Conservation (phyloP, 1,139 yeast genomes). For the Blastobotrys ciferrii region DNA sequence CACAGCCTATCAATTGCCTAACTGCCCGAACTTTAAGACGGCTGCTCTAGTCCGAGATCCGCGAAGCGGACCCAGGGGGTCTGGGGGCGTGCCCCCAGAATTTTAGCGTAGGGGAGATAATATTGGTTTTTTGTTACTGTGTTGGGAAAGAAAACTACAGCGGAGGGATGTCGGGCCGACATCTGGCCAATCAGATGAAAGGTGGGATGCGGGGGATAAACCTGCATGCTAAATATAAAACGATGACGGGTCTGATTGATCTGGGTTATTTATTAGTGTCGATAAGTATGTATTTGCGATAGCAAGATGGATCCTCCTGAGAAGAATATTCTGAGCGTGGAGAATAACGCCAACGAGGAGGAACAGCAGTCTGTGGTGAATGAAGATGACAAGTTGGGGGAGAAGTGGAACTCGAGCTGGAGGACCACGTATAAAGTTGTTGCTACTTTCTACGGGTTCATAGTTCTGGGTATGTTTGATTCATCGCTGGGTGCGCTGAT, state of each 20-base stretch:
- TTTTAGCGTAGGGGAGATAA: too few species aligned
- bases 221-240: too few species aligned
- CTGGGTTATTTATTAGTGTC: too few species aligned
- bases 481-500: slow-evolving; percentile 28
- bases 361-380: background rate
- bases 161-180: background rate
- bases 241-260: too few species aligned
- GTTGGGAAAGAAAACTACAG: background rate
- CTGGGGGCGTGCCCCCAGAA: background rate
- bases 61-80: too few species aligned
- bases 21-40: too few species aligned
- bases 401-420: background rate
- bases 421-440: slow-evolving; percentile 14
- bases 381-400: background rate
- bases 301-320: background rate
- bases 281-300: background rate
- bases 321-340: background rate
- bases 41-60: too few species aligned
- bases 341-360: background rate
- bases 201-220: too few species aligned
- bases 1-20: too few species aligned
- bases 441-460: slow-evolving; percentile 18
- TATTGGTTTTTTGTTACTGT: background rate
- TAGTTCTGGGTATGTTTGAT: slow-evolving; percentile 24
- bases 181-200: background rate